Evolutionary conservation across 306 rosid species (phyloP).

Genomic region (Gastrolobium bilobum): DNA sequence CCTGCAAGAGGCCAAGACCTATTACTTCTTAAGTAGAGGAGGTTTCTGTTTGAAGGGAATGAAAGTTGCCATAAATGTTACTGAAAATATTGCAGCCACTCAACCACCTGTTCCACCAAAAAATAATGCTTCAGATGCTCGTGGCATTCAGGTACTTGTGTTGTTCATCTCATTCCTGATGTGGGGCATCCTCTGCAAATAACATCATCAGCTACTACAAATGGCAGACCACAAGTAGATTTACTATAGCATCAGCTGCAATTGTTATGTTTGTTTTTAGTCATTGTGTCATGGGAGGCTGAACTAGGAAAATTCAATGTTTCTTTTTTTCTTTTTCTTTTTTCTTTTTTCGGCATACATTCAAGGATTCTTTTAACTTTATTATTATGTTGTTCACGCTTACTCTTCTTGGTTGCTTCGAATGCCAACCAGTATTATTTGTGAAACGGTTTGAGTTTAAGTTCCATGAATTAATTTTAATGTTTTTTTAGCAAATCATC

Average conservation of each 20-base stretch:
- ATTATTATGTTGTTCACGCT: neutral
- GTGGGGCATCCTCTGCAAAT: slow-evolving; percentile 14
- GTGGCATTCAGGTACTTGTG: slow-evolving; percentile 6
- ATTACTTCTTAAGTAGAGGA: slow-evolving; percentile 68
- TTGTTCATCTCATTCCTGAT: slow-evolving; percentile 25
- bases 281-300: neutral
- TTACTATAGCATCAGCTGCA: neutral
- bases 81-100: slow-evolving; percentile 20
- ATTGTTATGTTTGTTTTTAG: neutral
- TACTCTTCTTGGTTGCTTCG: neutral
- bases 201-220: slow-evolving; percentile 13
- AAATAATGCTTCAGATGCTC: neutral
- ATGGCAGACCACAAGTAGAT: neutral
- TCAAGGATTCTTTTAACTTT: neutral
- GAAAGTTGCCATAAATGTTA: slow-evolving; percentile 60
- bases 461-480: neutral
- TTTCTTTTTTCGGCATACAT: too few relatives aligned
- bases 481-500: slow-evolving; percentile 11
- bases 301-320: neutral
- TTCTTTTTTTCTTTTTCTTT: neutral
- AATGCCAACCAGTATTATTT: neutral
- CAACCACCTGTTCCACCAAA: slow-evolving; percentile 33
- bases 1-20: slow-evolving; percentile 51
- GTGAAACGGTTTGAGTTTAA: neutral
- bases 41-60: slow-evolving; percentile 68